A percentile compares a stretch with the other conserved stretches of the same genome.
phyloP scores from a whole-genome alignment of 352 stramenopile genomes.

The Pythium utonaiense region DNA sequence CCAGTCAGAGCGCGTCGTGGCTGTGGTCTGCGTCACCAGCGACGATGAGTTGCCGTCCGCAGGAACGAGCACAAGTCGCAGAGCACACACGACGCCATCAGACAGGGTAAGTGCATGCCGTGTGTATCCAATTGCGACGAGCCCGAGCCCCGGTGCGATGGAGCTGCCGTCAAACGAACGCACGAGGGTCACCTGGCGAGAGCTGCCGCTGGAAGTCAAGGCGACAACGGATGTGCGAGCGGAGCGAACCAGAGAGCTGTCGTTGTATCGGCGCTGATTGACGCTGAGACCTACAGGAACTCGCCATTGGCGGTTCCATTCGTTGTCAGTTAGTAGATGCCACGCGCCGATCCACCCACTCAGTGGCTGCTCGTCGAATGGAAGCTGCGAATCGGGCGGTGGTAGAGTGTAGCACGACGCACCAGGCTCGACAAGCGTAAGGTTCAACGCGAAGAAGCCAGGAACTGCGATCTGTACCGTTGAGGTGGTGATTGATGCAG shows the following conservation, averaged over 20 bases:
- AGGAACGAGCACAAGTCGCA: background rate
- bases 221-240: slow-evolving; percentile 35
- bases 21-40: background rate
- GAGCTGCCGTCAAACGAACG: slow-evolving; percentile 32
- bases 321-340: slow-evolving; percentile 30
- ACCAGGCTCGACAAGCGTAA: slow-evolving; percentile 31
- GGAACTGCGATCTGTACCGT: slow-evolving; percentile 5
- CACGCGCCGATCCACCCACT: slow-evolving; percentile 53
- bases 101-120: background rate
- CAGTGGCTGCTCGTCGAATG: slow-evolving; percentile 29
- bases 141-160: slow-evolving; percentile 36
- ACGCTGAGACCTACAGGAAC: background rate
- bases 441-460: slow-evolving; percentile 19
- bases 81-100: background rate
- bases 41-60: background rate
- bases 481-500: background rate
- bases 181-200: slow-evolving; percentile 19
- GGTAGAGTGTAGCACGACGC: slow-evolving; percentile 29
- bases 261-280: slow-evolving; percentile 13
- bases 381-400: background rate
- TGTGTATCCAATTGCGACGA: slow-evolving; percentile 46
- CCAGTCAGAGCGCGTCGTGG: slow-evolving; percentile 14
- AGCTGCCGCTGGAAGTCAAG: slow-evolving; percentile 19
- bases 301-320: slow-evolving; percentile 32
- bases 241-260: slow-evolving; percentile 35